Evolutionary conservation across 805 yeast species (phyloP).

Genomic region (Ogataea allantospora): DNA sequence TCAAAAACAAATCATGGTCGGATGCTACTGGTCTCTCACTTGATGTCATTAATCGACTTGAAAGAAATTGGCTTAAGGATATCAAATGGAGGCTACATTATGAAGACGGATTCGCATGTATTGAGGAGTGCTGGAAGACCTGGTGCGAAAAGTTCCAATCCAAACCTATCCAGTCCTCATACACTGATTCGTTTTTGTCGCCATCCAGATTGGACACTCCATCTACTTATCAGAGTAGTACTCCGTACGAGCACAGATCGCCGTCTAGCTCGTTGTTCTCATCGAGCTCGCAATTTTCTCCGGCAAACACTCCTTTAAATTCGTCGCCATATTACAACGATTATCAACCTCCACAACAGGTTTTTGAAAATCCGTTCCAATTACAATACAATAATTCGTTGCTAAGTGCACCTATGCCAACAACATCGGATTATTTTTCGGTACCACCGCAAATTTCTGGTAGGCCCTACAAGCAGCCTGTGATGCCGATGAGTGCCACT

Average conservation of each 20-base stretch:
- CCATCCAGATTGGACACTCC: slow-evolving; percentile 11
- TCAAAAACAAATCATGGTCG: slow-evolving; percentile 92
- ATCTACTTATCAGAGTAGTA: slow-evolving; percentile 5
- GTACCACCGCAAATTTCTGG: slow-evolving; percentile 17
- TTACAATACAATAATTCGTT: slow-evolving; percentile 20
- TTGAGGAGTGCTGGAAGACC: slow-evolving; percentile 37
- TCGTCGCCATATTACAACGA: slow-evolving; percentile 28
- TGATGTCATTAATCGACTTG: slow-evolving; percentile 58
- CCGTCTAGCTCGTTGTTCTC: slow-evolving; percentile 24
- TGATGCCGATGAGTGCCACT: slow-evolving; percentile 9
- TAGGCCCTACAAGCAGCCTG: slow-evolving; percentile 13
- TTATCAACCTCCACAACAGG: slow-evolving; percentile 21
- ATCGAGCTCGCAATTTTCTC: slow-evolving; percentile 25
- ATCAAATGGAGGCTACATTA: slow-evolving; percentile 34
- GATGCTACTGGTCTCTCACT: slow-evolving; percentile 86
- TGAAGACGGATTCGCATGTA: slow-evolving; percentile 31
- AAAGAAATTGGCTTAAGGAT: slow-evolving; percentile 48
- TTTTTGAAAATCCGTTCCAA: slow-evolving; percentile 28
- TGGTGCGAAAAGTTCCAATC: slow-evolving; percentile 34
- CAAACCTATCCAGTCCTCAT: slow-evolving; percentile 9
- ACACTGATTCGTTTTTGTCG: slow-evolving; percentile 10
- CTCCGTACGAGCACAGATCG: slow-evolving; percentile 19
- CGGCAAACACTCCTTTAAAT: slow-evolving; percentile 22
- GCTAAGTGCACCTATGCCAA: slow-evolving; percentile 10
- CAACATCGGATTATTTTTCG: slow-evolving; percentile 16